Percentiles rank a stretch among this genome's conserved stretches.
Evolutionary conservation across 352 stramenopile species (phyloP).

Genomic region (Pythium guiyangense): DNA sequence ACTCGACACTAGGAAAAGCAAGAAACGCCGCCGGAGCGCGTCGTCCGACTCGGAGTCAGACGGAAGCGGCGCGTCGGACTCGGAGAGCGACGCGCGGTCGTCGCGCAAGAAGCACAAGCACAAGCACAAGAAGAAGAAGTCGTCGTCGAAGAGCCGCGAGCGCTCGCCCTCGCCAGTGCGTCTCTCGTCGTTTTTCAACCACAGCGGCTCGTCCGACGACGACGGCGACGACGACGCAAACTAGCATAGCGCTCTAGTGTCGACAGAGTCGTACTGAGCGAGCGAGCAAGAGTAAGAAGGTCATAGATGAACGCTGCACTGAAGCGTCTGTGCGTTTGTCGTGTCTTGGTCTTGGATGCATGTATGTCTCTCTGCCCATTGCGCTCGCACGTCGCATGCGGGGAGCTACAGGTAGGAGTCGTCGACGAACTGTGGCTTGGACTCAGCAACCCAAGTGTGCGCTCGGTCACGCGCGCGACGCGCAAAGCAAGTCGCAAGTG

Average conservation of each 20-base stretch:
- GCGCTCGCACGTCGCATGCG: no score
- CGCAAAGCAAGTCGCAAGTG: constrained; percentile 4
- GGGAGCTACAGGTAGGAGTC: no score
- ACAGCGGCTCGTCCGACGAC: constrained; percentile 21
- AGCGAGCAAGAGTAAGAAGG: no score
- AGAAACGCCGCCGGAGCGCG: constrained; percentile 45
- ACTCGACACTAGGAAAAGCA: constrained; percentile 38
- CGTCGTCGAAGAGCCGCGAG: constrained; percentile 40
- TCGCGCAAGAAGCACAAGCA: constrained; percentile 37
- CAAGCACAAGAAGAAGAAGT: constrained; percentile 52
- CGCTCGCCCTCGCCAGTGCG: constrained; percentile 60
- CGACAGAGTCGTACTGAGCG: not conserved
- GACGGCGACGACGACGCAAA: not conserved
- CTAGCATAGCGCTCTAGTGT: not conserved
- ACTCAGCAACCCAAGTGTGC: not conserved
- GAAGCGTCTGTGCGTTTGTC: no score
- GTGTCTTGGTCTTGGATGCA: no score
- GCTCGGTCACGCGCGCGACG: constrained; percentile 7
- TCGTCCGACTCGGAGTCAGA: constrained; percentile 30
- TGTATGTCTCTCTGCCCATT: no score
- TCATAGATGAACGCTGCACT: no score
- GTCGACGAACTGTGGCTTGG: no score
- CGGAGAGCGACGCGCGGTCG: constrained; percentile 25
- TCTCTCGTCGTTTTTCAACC: constrained; percentile 91
- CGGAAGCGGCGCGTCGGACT: constrained; percentile 9